Conservation (phyloP, 139 green algal genomes). For the Asterochloris erici region DNA sequence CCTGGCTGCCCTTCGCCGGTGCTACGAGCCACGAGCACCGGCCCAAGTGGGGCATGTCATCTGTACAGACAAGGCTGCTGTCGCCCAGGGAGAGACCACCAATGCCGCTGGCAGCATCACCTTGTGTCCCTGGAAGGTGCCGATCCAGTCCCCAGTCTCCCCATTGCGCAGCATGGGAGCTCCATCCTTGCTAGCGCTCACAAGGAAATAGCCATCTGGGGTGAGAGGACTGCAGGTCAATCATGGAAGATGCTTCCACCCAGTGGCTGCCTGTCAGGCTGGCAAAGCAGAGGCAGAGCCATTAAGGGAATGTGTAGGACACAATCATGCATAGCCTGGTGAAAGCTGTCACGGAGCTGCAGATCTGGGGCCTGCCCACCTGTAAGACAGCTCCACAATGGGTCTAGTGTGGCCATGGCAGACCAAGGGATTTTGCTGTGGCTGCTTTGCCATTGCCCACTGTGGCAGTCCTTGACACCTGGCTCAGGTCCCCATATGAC, state of each 20-base stretch:
- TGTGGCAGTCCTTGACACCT: too few relatives aligned
- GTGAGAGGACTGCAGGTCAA: conserved; percentile 73
- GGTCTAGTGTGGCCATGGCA: conserved; percentile 95
- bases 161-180: conserved; percentile 96
- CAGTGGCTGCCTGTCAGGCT: not conserved
- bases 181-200: conserved; percentile 94
- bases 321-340: not conserved
- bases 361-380: conserved; percentile 31
- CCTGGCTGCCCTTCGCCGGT: not conserved
- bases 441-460: not conserved
- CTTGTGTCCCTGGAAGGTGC: conserved; percentile 98
- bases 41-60: not conserved
- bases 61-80: too few relatives aligned
- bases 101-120: conserved; percentile 3
- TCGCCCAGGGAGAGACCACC: too few relatives aligned
- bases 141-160: conserved; percentile 96
- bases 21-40: not conserved
- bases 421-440: conserved; percentile 68
- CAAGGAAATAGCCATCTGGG: conserved; percentile 93
- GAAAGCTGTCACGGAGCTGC: not conserved
- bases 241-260: not conserved
- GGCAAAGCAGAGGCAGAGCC: not conserved
- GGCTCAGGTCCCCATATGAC: too few relatives aligned
- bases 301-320: not conserved
- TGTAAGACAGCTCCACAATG: conserved; percentile 96